Conservation (phyloP, 768 basidiomycete species). For the Kwoniella sp. region DNA sequence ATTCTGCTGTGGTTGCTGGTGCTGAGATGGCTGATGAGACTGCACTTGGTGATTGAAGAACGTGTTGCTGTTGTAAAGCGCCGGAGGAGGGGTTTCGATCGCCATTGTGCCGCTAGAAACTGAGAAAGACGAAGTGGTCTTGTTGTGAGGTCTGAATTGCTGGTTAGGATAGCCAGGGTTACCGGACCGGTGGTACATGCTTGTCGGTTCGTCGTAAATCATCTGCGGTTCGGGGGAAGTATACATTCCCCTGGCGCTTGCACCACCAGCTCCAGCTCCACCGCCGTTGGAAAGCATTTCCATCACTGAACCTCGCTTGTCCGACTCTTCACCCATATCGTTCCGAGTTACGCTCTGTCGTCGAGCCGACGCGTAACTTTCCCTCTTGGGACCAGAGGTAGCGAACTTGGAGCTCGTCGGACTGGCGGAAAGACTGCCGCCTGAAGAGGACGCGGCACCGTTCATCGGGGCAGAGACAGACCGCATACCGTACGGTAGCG, state of each 20-base stretch:
- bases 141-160: slow-evolving; percentile 58
- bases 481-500: slow-evolving; percentile 26
- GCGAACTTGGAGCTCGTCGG: slow-evolving; percentile 48
- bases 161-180: slow-evolving; percentile 76
- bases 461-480: slow-evolving; percentile 52
- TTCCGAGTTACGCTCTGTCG: slow-evolving; percentile 7
- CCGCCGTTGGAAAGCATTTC: slow-evolving; percentile 16
- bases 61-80: slow-evolving; percentile 4
- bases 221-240: slow-evolving; percentile 8
- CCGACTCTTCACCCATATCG: slow-evolving; percentile 11
- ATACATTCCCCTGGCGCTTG: slow-evolving; percentile 7
- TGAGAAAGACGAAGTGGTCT: slow-evolving; percentile 42
- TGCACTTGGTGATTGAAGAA: slow-evolving; percentile 21
- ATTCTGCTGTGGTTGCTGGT: not conserved
- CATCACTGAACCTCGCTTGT: slow-evolving; percentile 20
- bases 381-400: slow-evolving; percentile 25
- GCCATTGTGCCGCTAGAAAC: slow-evolving; percentile 36
- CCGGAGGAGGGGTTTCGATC: slow-evolving; percentile 30
- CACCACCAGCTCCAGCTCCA: not conserved
- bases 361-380: slow-evolving; percentile 29
- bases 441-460: slow-evolving; percentile 28
- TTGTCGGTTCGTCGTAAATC: slow-evolving; percentile 56
- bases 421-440: slow-evolving; percentile 43
- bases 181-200: slow-evolving; percentile 84
- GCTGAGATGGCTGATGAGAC: not conserved